Evolutionary conservation across 1,284 basidiomycete species (phyloP).

Genomic region (Tilletia indica): DNA sequence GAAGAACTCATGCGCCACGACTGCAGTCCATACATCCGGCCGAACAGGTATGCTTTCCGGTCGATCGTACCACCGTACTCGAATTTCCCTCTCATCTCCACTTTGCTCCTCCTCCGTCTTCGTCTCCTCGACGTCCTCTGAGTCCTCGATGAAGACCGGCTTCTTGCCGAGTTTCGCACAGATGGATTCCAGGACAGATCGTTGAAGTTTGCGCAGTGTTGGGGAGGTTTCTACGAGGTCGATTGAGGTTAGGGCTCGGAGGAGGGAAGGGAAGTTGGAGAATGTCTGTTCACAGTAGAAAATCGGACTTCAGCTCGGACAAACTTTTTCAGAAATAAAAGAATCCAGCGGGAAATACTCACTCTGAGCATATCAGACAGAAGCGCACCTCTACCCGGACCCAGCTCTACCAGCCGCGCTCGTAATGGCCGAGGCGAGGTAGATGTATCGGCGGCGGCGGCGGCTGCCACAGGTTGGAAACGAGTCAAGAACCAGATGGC

Average conservation of each 20-base stretch:
- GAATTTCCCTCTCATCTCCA: slow-evolving; percentile 20
- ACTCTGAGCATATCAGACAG: slow-evolving; percentile 88
- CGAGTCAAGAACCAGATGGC: slow-evolving; percentile 15
- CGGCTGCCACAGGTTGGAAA: not conserved
- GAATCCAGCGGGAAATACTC: slow-evolving; percentile 40
- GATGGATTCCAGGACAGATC: slow-evolving; percentile 30
- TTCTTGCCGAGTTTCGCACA: slow-evolving; percentile 22
- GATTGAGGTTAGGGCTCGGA: slow-evolving; percentile 36
- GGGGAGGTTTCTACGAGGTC: slow-evolving; percentile 53
- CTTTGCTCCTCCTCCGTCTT: not conserved
- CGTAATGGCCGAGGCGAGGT: slow-evolving; percentile 71
- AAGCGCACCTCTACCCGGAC: slow-evolving; percentile 88
- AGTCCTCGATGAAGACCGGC: slow-evolving; percentile 25
- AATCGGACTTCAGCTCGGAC: no score
- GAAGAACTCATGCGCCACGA: slow-evolving; percentile 96
- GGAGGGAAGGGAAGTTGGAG: slow-evolving; percentile 39
- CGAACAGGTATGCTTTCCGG: slow-evolving; percentile 67
- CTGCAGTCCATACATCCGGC: slow-evolving; percentile 69
- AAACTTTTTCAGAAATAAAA: not conserved
- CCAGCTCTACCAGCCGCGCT: slow-evolving; percentile 82
- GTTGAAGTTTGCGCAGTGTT: slow-evolving; percentile 43
- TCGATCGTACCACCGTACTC: slow-evolving; percentile 72
- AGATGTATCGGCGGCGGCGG: slow-evolving; percentile 56
- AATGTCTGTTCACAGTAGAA: slow-evolving; percentile 33
- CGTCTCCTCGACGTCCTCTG: slow-evolving; percentile 37